Evolutionary conservation across 2,329 filamentous ascomycete species (phyloP).

Genomic region (Torrubiellomyces zombiae): DNA sequence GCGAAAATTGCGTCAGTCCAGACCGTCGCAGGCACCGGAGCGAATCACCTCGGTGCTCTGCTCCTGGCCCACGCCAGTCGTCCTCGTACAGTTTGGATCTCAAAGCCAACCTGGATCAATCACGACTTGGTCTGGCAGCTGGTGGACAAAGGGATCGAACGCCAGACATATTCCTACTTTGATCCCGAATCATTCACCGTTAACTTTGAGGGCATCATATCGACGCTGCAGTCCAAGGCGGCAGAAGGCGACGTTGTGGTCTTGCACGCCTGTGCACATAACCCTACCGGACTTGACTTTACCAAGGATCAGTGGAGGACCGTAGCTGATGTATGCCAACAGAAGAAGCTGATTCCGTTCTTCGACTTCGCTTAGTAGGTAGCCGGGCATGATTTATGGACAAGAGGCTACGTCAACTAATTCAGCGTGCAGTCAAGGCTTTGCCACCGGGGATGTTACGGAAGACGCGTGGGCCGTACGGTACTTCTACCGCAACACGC

Average conservation of each 20-base stretch:
- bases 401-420: too few relatives aligned
- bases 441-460: slow-evolving; percentile 16
- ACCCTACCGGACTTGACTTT: slow-evolving; percentile 20
- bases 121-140: too few relatives aligned
- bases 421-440: slow-evolving; percentile 12
- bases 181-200: too few relatives aligned
- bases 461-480: slow-evolving; percentile 18
- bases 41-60: slow-evolving; percentile 14
- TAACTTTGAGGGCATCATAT: slow-evolving; percentile 13
- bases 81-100: slow-evolving; percentile 2
- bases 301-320: slow-evolving; percentile 15
- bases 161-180: too few relatives aligned
- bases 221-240: slow-evolving; percentile 9
- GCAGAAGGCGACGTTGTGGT: slow-evolving; percentile 15
- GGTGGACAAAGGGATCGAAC: too few relatives aligned
- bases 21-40: slow-evolving; percentile 19
- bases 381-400: not conserved
- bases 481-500: slow-evolving; percentile 8
- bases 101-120: slow-evolving; percentile 7
- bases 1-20: slow-evolving; percentile 13
- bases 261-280: slow-evolving; percentile 21
- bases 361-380: slow-evolving; percentile 18
- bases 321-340: slow-evolving; percentile 14
- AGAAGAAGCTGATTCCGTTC: slow-evolving; percentile 14
- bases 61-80: slow-evolving; percentile 9